A percentile compares a stretch with the other conserved stretches of the same genome.
phyloP scores from a whole-genome alignment of 2,329 filamentous ascomycete genomes.

The Aspergillus carbonarius region DNA sequence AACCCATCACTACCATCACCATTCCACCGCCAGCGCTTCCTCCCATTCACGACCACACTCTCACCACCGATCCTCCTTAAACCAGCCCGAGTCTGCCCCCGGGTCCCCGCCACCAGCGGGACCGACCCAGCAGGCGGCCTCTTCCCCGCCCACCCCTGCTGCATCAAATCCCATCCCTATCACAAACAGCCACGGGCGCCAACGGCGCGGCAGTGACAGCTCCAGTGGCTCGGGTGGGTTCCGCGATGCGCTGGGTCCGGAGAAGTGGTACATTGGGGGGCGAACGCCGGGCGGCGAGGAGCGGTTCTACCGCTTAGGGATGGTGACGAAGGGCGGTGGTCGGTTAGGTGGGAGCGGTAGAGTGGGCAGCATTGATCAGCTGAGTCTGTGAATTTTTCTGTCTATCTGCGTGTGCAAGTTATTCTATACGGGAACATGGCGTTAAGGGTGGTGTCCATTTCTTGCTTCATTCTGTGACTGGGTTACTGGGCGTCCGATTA shows the following conservation, averaged over 20 bases:
- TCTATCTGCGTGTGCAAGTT: neutral
- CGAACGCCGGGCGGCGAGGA: constrained; percentile 49
- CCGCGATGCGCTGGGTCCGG: constrained; percentile 46
- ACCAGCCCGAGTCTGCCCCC: constrained; percentile 37
- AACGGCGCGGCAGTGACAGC: constrained; percentile 48
- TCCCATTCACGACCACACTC: constrained; percentile 21
- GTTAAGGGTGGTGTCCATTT: neutral
- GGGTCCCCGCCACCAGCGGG: constrained; percentile 37
- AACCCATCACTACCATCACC: constrained; percentile 19
- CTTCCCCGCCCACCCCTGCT: constrained; percentile 26
- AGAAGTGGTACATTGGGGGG: constrained; percentile 55
- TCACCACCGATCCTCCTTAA: constrained; percentile 27
- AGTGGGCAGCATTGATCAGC: constrained; percentile 50
- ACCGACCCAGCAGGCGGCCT: constrained; percentile 29
- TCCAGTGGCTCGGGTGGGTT: constrained; percentile 50
- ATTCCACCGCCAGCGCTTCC: constrained; percentile 11
- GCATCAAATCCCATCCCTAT: constrained; percentile 41
- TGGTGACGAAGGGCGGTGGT: constrained; percentile 48
- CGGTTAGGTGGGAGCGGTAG: constrained; percentile 42
- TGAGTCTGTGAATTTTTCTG: constrained; percentile 45
- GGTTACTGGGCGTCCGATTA: neutral
- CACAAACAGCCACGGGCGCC: constrained; percentile 37
- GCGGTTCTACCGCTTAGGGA: constrained; percentile 49
- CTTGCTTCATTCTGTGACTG: neutral
- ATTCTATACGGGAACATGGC: neutral